phyloP scores from a whole-genome alignment of 805 yeast species.

The Candida maltosa region DNA sequence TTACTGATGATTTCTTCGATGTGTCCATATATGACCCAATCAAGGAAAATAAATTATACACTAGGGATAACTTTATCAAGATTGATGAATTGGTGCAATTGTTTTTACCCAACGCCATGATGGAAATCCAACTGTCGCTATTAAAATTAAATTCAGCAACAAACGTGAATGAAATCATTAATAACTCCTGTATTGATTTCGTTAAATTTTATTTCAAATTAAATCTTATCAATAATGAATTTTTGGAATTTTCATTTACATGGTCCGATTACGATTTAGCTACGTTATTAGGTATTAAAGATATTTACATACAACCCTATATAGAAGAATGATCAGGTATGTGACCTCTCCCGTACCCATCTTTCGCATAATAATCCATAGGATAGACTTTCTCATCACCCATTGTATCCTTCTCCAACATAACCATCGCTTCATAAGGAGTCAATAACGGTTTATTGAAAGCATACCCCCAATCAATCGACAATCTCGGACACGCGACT shows the following conservation, averaged over 20 bases:
- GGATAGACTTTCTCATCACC: slow-evolving; percentile 74
- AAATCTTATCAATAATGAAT: slow-evolving; percentile 31
- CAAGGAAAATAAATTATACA: slow-evolving; percentile 56
- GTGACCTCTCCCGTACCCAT: slow-evolving; percentile 90
- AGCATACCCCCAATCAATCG: slow-evolving; percentile 99
- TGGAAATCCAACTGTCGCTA: slow-evolving; percentile 56
- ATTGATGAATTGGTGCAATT: slow-evolving; percentile 46
- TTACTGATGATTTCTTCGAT: slow-evolving; percentile 53
- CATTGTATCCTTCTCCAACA: slow-evolving; percentile 66
- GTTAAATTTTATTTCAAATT: slow-evolving; percentile 46
- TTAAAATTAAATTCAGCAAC: slow-evolving; percentile 60
- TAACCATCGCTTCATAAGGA: slow-evolving; percentile 94
- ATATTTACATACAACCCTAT: slow-evolving; percentile 16
- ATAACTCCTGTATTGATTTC: slow-evolving; percentile 47
- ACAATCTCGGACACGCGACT: slow-evolving; percentile 94
- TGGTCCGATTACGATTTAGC: slow-evolving; percentile 63
- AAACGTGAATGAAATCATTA: slow-evolving; percentile 53
- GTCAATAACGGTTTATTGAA: slow-evolving; percentile 87
- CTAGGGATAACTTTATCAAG: slow-evolving; percentile 37
- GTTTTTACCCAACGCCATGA: slow-evolving; percentile 57
- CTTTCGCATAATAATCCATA: slow-evolving; percentile 89
- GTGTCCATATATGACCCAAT: slow-evolving; percentile 64
- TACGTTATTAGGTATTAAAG: slow-evolving; percentile 68
- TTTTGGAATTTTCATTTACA: slow-evolving; percentile 34
- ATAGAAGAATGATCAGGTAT: slow-evolving; percentile 46